Evolutionary conservation across 495 filamentous ascomycete genomes (phyloP).

Genomic region (Bathelium albidoporum): DNA sequence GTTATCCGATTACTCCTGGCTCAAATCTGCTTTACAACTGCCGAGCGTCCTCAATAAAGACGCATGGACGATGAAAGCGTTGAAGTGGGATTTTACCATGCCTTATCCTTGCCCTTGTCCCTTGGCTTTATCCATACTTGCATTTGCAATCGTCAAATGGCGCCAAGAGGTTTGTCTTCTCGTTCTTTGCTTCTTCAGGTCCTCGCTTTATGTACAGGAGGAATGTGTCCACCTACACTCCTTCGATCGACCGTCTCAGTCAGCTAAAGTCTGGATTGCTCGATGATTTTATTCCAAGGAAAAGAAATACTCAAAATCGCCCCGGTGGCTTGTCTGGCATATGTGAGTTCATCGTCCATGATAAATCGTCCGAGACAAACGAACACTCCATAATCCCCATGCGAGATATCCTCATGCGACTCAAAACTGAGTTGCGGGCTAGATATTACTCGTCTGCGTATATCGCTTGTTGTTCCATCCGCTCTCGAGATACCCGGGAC

Average conservation of each 20-base stretch:
- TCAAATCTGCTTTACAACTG: background rate
- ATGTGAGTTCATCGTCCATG: background rate
- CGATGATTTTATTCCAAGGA: background rate
- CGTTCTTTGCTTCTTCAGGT: background rate
- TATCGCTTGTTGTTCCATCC: constrained; percentile 55
- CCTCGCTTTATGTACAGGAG: background rate
- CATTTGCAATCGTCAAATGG: background rate
- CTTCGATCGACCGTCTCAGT: background rate
- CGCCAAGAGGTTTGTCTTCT: background rate
- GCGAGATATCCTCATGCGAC: background rate
- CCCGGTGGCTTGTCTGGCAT: background rate
- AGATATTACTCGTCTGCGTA: background rate
- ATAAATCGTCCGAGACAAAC: background rate
- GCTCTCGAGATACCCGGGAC: constrained; percentile 56
- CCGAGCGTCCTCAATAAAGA: background rate
- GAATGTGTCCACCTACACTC: background rate
- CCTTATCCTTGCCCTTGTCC: background rate
- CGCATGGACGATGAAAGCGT: background rate
- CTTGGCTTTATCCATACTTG: background rate
- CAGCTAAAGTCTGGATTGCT: background rate
- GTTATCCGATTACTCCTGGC: background rate
- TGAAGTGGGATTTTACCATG: background rate
- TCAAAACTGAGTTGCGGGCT: background rate
- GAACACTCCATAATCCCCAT: background rate
- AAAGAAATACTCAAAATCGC: background rate